Conservation (phyloP, 2,329 filamentous ascomycete genomes). For the Paraphoma chrysanthemicola region DNA sequence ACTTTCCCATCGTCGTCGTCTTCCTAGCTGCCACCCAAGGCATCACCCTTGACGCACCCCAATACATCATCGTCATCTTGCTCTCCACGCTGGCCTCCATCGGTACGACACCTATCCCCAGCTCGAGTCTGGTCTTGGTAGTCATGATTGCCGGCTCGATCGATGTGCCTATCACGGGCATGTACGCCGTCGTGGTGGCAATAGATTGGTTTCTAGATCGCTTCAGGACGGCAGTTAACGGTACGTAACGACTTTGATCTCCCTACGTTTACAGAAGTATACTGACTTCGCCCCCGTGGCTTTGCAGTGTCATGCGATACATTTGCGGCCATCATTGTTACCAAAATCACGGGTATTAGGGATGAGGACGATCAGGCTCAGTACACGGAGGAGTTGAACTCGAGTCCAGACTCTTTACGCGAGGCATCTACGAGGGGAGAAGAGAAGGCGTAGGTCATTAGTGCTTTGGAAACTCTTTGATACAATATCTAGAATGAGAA, state of each 20-base stretch:
- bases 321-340: slow-evolving; percentile 52
- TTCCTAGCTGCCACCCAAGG: slow-evolving; percentile 62
- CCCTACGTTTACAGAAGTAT: too few relatives aligned
- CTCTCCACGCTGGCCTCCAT: slow-evolving; percentile 61
- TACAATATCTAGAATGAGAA: neutral
- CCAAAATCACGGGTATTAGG: slow-evolving; percentile 48
- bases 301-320: slow-evolving; percentile 55
- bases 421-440: slow-evolving; percentile 9
- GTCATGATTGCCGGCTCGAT: slow-evolving; percentile 60
- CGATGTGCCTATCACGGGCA: slow-evolving; percentile 55
- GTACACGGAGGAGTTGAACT: slow-evolving; percentile 13
- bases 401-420: slow-evolving; percentile 11
- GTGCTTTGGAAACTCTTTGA: neutral
- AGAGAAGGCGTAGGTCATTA: slow-evolving; percentile 8
- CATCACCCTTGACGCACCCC: slow-evolving; percentile 49
- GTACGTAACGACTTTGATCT: too few relatives aligned
- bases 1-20: slow-evolving; percentile 61
- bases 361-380: slow-evolving; percentile 34
- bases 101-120: slow-evolving; percentile 62
- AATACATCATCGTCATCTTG: slow-evolving; percentile 60
- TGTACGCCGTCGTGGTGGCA: slow-evolving; percentile 62
- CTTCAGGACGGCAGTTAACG: slow-evolving; percentile 60
- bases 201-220: slow-evolving; percentile 66
- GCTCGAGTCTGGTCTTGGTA: slow-evolving; percentile 59
- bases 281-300: too few relatives aligned